Percentiles rank a stretch among this genome's conserved stretches.
Conservation (phyloP, 2,329 filamentous ascomycete species). For the Colletotrichum somersetense region DNA sequence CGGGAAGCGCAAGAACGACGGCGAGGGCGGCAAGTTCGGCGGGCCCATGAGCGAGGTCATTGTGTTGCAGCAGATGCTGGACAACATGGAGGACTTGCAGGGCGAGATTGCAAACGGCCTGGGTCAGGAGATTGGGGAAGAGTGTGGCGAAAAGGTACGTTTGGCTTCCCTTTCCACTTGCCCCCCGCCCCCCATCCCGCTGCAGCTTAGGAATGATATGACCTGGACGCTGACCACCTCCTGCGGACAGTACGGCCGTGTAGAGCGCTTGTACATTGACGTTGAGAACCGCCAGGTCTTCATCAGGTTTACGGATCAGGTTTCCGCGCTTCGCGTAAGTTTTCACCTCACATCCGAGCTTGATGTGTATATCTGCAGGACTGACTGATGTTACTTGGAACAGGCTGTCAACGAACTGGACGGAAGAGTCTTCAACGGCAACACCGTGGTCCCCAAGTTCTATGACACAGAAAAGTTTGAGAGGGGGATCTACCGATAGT, state of each 20-base stretch:
- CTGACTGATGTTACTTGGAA: background rate
- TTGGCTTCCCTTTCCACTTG: constrained; percentile 29
- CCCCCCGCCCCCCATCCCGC: background rate
- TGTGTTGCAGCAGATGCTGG: constrained; percentile 85
- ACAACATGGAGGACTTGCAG: constrained; percentile 81
- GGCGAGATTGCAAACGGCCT: constrained; percentile 81
- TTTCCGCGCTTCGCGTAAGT: constrained; percentile 86
- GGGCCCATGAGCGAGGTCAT: constrained; percentile 82
- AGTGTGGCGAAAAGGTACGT: constrained; percentile 82
- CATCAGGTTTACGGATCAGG: constrained; percentile 88
- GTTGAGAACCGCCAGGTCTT: constrained; percentile 78
- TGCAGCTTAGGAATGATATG: constrained; percentile 17
- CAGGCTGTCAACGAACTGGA: constrained; percentile 92
- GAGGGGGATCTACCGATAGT: constrained; percentile 66
- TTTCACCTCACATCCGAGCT: background rate
- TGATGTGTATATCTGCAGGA: background rate
- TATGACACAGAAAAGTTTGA: constrained; percentile 89
- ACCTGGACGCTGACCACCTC: constrained; percentile 25
- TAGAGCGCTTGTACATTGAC: constrained; percentile 84
- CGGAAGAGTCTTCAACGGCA: constrained; percentile 89
- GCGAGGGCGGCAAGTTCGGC: constrained; percentile 68
- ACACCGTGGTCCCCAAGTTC: constrained; percentile 84
- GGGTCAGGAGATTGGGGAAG: constrained; percentile 95
- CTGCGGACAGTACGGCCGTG: constrained; percentile 76
- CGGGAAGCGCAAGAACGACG: constrained; percentile 68